Conservation (phyloP, 306 rosid genomes). For the Rubus parviflorus region DNA sequence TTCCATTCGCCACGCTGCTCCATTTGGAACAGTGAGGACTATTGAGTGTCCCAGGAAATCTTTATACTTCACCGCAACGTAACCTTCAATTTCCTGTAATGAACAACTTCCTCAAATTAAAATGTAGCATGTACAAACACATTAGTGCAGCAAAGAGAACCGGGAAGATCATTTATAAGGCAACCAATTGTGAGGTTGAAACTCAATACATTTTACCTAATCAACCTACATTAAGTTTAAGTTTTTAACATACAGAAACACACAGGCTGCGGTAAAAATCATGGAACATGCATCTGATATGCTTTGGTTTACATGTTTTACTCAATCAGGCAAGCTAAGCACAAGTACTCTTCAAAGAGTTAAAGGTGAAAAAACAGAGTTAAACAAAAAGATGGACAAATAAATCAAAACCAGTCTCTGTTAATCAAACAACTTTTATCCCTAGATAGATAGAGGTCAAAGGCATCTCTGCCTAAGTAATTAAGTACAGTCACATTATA, state of each 20-base stretch:
- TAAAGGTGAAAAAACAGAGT: neutral
- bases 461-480: no score
- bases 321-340: neutral
- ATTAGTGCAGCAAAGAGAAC: neutral
- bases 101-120: neutral
- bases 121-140: neutral
- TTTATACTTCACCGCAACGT: neutral
- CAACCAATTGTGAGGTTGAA: no score
- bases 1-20: neutral
- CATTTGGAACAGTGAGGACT: neutral
- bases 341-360: neutral
- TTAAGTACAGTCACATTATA: neutral
- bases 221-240: neutral
- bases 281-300: neutral
- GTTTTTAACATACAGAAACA: neutral
- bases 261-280: neutral
- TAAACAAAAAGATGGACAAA: neutral
- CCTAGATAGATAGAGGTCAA: no score
- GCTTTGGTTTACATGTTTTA: neutral
- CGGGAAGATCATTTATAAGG: neutral
- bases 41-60: neutral
- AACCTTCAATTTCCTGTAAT: neutral
- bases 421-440: neutral
- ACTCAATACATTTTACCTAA: neutral
- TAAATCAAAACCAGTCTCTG: neutral